Percentiles rank a stretch among this genome's conserved stretches.
Conservation (phyloP, 2,329 filamentous ascomycete genomes). For the Botryosphaeria agaves region DNA sequence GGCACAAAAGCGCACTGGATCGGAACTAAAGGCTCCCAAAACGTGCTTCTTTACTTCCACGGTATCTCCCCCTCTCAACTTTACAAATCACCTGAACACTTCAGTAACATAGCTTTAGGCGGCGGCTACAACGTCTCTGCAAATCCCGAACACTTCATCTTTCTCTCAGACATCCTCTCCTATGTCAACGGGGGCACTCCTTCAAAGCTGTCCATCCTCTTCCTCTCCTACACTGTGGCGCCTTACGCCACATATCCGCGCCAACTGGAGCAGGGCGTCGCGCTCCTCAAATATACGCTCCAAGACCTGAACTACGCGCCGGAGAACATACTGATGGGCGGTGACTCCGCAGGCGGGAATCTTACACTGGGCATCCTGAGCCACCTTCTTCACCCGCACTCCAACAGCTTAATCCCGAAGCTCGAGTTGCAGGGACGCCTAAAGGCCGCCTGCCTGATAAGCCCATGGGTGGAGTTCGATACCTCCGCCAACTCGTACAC, state of each 20-base stretch:
- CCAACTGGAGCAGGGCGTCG: conserved; percentile 29
- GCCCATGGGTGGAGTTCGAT: conserved; percentile 40
- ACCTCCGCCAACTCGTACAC: conserved; percentile 23
- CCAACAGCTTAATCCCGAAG: conserved; percentile 21
- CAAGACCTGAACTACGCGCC: conserved; percentile 17
- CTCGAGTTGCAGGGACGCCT: conserved; percentile 26
- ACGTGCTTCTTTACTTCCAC: conserved; percentile 29
- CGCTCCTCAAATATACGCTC: conserved; percentile 25
- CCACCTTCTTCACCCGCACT: conserved; percentile 39
- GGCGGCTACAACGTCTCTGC: conserved; percentile 38
- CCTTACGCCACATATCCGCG: conserved; percentile 28
- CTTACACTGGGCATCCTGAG: conserved; percentile 27
- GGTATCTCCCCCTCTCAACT: conserved; percentile 11
- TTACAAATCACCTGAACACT: conserved; percentile 3
- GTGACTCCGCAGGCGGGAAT: conserved; percentile 38
- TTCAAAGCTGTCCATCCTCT: conserved; percentile 27
- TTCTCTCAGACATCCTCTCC: conserved; percentile 26
- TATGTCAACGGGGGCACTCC: conserved; percentile 24
- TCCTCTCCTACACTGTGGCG: conserved; percentile 42
- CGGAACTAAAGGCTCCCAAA: conserved; percentile 19
- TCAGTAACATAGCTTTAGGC: conserved; percentile 10
- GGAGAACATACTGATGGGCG: conserved; percentile 23
- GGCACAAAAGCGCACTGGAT: conserved; percentile 31
- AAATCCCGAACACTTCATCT: conserved; percentile 29
- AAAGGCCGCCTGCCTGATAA: conserved; percentile 34